Base-by-base conservation (phyloP, 306 rosid genomes). In the Clitoria ternatea region DNA sequence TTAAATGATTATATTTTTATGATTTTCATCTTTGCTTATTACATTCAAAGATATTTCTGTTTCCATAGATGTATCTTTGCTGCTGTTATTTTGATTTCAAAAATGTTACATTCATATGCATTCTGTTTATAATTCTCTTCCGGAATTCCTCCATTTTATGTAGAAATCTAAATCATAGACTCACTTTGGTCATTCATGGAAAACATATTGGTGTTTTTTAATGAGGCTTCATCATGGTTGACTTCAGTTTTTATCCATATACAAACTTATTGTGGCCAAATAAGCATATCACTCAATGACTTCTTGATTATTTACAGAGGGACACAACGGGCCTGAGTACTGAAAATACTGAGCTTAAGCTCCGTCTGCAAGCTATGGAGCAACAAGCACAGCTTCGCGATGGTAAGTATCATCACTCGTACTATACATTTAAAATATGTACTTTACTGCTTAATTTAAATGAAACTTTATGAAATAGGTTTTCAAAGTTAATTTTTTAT, bases 371-470 rank as follows among this genome's bases (percentile, higher is more conserved):
- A 72, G 96, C 91, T 55, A 90, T 94, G 99, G 99, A 94, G 75
- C 99, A 94, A 82, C 99, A 94, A 70, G 97, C 97, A 52, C 99
- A 94, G 72, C 82, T 89, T 78, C 92, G 96, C 1, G 98, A 92
- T 64, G 92, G 98, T 92, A 79, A 75, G 65, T 24, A 43, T 60
- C 22, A 19, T 66, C 11, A 43, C 80, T 26, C 62, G 19, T 48
- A 30, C 42, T 1, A 50, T 62, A 14, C 18, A 45, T 5, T 30
- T 14, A 43, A 61, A 74, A 14, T 26, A 18, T 53, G 32, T 32
- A 13, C 5, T 64, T 43, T 18, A 22, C 60, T 9, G 26, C 27
- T 47, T 49, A 23, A 5, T 24, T 26, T 12, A 13, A 26, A 3
- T 39, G 27, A 47, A 42, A 27, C 35, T 43, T 13, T 15, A 36